Base-by-base conservation (phyloP, 2,329 filamentous ascomycete genomes). In the Thielaviopsis cerberus region DNA sequence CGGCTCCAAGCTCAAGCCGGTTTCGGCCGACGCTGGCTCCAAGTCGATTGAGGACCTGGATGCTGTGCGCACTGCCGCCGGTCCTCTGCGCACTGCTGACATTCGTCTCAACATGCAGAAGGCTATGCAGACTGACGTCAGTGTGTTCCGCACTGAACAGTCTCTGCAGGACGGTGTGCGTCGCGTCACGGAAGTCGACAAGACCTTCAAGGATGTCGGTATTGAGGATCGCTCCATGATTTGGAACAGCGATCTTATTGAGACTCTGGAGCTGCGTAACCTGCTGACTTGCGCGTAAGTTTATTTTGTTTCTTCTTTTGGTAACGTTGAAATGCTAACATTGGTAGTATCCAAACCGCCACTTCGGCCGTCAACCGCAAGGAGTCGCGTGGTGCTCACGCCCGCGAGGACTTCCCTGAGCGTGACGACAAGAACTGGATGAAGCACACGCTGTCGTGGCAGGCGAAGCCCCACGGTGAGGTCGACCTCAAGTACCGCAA, bases 211-310 rank as follows among this genome's bases (percentile, higher is more conserved):
- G 66, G 78, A 96, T 68, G 85, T 97, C 65, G 88, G 88, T 68
- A 96, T 88, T 75, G 94, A 95, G 81, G 91, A 97, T 73, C 86
- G 92, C 72, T 94, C 88, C 79, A 96, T 97, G 91, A 97, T 97
- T 77, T 97, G 91, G 91, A 97, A 97, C 82, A 89, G 87, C 24
- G 91, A 97, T 69, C 81, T 97, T 45, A 88, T 95, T 62, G 91
- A 97, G 79, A 94, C 91, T 7, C 82, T 98, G 59, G 92, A 98
- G 75, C 78, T 97, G 68, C 81, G 90, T 68, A 98, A 98, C 73
- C 73, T 98, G 67, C 76, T 98, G 69, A 97, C 92, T 67, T 97
- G 92, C 82, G 91, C 90, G 81, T 88, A 83, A 76, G 85, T 85
- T 62, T 15, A n/a, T n/a, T n/a, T n/a, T n/a, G n/a, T 48, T 5